Conservation (phyloP, 163 green algal species). For the Volvox carteri region DNA sequence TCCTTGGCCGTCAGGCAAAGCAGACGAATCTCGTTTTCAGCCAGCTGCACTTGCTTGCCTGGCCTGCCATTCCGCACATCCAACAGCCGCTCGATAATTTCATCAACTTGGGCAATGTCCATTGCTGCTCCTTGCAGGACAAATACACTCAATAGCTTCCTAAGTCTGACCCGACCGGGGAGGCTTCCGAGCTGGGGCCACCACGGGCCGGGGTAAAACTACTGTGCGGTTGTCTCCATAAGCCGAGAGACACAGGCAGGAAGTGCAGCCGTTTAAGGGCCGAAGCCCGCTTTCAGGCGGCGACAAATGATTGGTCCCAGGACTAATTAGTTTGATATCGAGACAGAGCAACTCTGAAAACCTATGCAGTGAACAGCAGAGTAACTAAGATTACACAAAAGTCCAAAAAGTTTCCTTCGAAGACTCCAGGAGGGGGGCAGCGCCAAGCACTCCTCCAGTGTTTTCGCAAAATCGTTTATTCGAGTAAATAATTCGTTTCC, state of each 20-base stretch:
- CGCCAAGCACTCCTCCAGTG: too few species aligned
- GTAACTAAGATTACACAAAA: background rate
- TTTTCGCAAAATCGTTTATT: background rate
- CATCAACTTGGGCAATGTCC: conserved; percentile 88
- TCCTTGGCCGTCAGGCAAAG: conserved; percentile 97
- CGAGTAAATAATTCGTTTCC: background rate
- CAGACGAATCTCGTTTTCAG: conserved; percentile 95
- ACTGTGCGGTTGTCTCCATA: conserved; percentile 45
- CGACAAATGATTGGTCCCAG: background rate
- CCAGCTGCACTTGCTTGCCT: conserved; percentile 95
- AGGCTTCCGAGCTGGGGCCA: conserved; percentile 32
- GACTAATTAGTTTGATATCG: conserved; percentile 30
- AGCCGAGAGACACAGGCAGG: background rate
- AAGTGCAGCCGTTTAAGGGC: conserved; percentile 23
- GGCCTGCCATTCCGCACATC: conserved; percentile 92
- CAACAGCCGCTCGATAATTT: conserved; percentile 97
- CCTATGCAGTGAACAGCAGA: too few species aligned
- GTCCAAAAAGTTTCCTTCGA: background rate
- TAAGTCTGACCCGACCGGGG: conserved; percentile 11
- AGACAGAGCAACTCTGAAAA: background rate
- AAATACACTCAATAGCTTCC: background rate
- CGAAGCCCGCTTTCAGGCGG: conserved; percentile 39
- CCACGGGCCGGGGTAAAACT: conserved; percentile 23
- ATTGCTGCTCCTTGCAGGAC: conserved; percentile 25
- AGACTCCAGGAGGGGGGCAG: background rate